A percentile compares a stretch with the other conserved stretches of the same genome.
These are phyloP conservation scores for Dictyophora rubrovolvata DNA, from an alignment of 768 basidiomycete genomes.

Conservation along the genomic window DNA sequence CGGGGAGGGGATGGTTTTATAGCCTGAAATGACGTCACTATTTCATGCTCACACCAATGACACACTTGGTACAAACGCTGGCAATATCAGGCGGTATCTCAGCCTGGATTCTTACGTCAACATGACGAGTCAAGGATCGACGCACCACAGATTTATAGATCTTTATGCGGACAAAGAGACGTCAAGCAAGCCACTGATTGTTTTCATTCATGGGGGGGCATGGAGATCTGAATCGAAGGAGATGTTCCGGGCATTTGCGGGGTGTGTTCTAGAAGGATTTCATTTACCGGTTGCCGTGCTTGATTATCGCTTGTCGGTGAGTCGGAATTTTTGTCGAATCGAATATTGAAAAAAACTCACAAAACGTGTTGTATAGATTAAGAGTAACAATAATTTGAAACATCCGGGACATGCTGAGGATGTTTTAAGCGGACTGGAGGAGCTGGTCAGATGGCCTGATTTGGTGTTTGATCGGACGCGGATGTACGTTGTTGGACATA, in stretches of 20 bases:
- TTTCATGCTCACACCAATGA: not conserved
- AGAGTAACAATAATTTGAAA: constrained; percentile 27
- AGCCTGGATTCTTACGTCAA: not conserved
- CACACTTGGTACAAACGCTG: not conserved
- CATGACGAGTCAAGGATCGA: not conserved
- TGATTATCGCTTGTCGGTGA: constrained; percentile 66
- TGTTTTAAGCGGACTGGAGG: constrained; percentile 49
- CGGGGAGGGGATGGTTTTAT: not conserved
- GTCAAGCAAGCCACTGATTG: constrained; percentile 34
- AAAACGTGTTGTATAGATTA: constrained; percentile 21
- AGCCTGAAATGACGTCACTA: not conserved
- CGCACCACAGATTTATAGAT: not conserved
- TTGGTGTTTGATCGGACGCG: constrained; percentile 27
- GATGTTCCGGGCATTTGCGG: constrained; percentile 46
- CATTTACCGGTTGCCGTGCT: constrained; percentile 54
- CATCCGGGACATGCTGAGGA: constrained; percentile 71
- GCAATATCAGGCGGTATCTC: not conserved
- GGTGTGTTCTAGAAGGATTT: constrained; percentile 38
- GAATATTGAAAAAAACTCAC: constrained; percentile 17
- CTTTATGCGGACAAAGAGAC: not conserved
- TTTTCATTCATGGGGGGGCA: constrained; percentile 77
- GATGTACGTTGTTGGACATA: constrained; percentile 65
- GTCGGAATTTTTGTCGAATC: not conserved
- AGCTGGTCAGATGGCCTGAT: constrained; percentile 39
- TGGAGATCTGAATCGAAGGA: constrained; percentile 79